Conservation (phyloP, 257 asterid species). For the Gentiana dahurica region DNA sequence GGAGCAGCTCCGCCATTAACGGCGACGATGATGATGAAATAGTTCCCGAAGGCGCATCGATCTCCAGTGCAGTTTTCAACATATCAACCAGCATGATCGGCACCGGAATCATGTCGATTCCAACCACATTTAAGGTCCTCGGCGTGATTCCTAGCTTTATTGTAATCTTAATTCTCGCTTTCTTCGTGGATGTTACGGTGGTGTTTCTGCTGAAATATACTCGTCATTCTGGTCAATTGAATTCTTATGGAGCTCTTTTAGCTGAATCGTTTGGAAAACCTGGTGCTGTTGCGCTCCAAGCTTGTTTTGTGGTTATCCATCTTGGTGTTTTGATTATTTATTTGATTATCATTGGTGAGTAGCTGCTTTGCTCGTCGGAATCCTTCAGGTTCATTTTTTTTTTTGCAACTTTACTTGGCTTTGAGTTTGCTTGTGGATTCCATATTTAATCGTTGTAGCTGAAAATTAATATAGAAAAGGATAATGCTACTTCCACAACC, state of each 20-base stretch:
- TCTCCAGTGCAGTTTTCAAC: slow-evolving; percentile 78
- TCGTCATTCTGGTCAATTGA: slow-evolving; percentile 41
- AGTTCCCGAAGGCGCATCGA: slow-evolving; percentile 38
- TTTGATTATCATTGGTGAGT: slow-evolving; percentile 80
- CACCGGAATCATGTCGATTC: slow-evolving; percentile 97
- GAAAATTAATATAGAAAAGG: too few relatives aligned
- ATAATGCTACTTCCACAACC: too few relatives aligned
- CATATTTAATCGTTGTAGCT: too few relatives aligned
- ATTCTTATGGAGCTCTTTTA: slow-evolving; percentile 79
- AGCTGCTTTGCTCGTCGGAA: background rate
- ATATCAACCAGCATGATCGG: slow-evolving; percentile 90
- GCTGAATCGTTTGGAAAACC: slow-evolving; percentile 83
- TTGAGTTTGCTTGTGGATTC: too few relatives aligned
- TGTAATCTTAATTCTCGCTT: slow-evolving; percentile 55
- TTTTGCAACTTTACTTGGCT: too few relatives aligned
- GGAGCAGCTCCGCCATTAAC: slow-evolving; percentile 28
- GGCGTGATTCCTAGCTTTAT: slow-evolving; percentile 77
- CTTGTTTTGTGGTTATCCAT: slow-evolving; percentile 74
- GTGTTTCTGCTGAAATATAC: slow-evolving; percentile 77
- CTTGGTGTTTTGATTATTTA: slow-evolving; percentile 91
- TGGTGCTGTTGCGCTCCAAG: slow-evolving; percentile 78
- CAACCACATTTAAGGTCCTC: slow-evolving; percentile 77
- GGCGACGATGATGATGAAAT: slow-evolving; percentile 12
- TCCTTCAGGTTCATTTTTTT: too few relatives aligned
- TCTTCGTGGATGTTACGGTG: slow-evolving; percentile 84